These are phyloP conservation scores for Komagataella pseudopastoris DNA, from an alignment of 805 yeast genomes.

Conservation along the genomic window DNA sequence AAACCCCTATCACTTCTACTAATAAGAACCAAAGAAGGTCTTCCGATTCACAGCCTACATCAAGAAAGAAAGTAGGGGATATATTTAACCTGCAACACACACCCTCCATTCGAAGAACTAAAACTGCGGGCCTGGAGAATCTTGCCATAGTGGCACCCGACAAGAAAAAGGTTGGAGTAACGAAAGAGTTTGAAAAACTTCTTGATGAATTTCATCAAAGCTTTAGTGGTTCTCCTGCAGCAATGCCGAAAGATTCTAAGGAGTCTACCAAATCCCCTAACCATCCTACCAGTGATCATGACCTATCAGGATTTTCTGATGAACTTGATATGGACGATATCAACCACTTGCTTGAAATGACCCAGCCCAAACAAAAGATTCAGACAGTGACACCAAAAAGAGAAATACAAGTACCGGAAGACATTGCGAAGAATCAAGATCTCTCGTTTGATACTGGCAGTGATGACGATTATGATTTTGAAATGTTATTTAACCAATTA, in stretches of 20 bases:
- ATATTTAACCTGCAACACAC: neutral
- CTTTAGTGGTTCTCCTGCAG: neutral
- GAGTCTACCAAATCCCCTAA: constrained; percentile 1
- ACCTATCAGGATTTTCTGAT: constrained; percentile 11
- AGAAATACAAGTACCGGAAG: neutral
- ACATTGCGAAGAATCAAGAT: constrained; percentile 15
- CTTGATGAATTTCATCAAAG: too few relatives aligned
- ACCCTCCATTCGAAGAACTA: constrained; percentile 3
- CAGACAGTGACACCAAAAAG: neutral
- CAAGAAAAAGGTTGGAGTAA: neutral
- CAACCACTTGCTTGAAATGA: constrained; percentile 6
- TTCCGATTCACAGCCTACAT: neutral
- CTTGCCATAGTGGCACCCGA: neutral
- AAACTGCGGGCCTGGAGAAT: constrained; percentile 4
- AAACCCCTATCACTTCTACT: neutral
- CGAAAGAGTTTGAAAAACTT: neutral
- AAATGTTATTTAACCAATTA: constrained; percentile 18
- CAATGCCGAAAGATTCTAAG: neutral
- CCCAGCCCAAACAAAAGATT: constrained; percentile 1
- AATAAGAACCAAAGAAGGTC: neutral
- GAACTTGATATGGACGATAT: constrained; percentile 18
- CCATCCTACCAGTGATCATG: neutral
- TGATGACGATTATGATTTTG: constrained; percentile 6
- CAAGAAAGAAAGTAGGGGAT: neutral
- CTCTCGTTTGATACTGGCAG: constrained; percentile 2